A percentile compares a stretch with the other conserved stretches of the same genome.
Evolutionary conservation across 192 early-diverging fungal species (phyloP).

Genomic region (Phlyctochytrium planicorne): DNA sequence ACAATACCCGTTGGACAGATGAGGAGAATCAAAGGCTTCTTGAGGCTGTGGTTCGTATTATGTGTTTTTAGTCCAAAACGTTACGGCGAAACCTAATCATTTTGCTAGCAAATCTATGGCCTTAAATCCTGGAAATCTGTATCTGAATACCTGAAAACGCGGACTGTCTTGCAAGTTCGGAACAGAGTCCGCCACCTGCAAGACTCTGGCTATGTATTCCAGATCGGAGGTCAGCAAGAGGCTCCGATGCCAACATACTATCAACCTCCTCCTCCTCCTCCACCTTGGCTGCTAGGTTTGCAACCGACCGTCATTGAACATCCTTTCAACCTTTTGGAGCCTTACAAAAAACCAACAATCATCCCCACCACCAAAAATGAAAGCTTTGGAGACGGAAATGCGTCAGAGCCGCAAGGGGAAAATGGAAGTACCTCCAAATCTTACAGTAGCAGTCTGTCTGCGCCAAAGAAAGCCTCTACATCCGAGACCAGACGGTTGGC

Average conservation of each 20-base stretch:
- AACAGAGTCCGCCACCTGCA: slow-evolving; percentile 59
- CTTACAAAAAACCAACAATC: no score
- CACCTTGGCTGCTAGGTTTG: neutral
- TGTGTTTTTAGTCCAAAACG: slow-evolving; percentile 8
- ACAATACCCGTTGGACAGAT: slow-evolving; percentile 55
- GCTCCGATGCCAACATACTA: slow-evolving; percentile 4
- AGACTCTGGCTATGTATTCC: slow-evolving; percentile 31
- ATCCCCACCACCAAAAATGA: no score
- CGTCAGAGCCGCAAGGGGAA: no score
- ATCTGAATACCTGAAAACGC: slow-evolving; percentile 46
- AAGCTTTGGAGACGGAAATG: no score
- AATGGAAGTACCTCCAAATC: no score
- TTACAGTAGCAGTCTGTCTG: no score
- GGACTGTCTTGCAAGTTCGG: slow-evolving; percentile 61
- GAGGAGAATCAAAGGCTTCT: slow-evolving; percentile 57
- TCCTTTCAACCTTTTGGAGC: slow-evolving; percentile 6
- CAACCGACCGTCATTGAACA: neutral
- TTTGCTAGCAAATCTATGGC: slow-evolving; percentile 41
- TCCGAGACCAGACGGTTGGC: no score
- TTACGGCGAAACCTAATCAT: neutral
- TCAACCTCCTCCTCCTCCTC: slow-evolving; percentile 3
- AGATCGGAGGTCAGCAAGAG: slow-evolving; percentile 23
- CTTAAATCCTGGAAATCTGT: slow-evolving; percentile 61
- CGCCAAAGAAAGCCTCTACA: no score
- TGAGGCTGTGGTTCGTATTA: slow-evolving; percentile 50